Conservation (phyloP, 192 early-diverging fungal species). For the Linnemannia elongata region DNA sequence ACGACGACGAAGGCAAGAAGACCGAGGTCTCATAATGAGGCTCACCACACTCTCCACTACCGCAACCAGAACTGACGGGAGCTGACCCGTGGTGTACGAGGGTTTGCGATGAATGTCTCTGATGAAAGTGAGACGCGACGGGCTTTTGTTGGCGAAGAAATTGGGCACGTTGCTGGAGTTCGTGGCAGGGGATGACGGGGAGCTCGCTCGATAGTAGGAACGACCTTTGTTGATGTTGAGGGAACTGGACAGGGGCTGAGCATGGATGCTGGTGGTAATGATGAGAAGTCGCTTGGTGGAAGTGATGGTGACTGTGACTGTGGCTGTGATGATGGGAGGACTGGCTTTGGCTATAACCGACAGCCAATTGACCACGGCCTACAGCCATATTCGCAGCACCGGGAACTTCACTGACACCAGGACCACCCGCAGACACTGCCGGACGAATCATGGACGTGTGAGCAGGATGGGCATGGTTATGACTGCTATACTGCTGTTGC, state of each 20-base stretch:
- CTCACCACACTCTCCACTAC: not conserved
- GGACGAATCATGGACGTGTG: constrained; percentile 21
- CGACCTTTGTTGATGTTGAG: not conserved
- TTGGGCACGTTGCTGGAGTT: constrained; percentile 17
- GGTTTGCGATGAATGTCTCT: not conserved
- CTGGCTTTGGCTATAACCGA: not conserved
- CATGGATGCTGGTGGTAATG: constrained; percentile 4
- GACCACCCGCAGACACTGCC: not conserved
- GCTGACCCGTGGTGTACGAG: not conserved
- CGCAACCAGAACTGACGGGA: not conserved
- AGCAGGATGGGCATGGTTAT: not conserved
- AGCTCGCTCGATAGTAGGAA: constrained; percentile 6
- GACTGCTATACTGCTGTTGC: constrained; percentile 35
- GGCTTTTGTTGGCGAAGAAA: constrained; percentile 20
- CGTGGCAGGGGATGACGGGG: not conserved
- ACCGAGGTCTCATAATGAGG: not conserved
- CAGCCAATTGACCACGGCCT: not conserved
- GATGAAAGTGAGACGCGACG: not conserved
- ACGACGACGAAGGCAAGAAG: not conserved
- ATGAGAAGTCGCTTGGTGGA: not conserved
- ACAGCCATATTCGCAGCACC: not conserved
- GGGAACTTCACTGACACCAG: not conserved
- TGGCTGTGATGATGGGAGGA: not conserved
- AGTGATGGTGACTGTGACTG: not conserved
- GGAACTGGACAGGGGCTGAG: not conserved